Percentiles rank a stretch among this genome's conserved stretches.
Evolutionary conservation across 495 filamentous ascomycete genomes (phyloP).

Genomic region (Xeromyces bisporus): DNA sequence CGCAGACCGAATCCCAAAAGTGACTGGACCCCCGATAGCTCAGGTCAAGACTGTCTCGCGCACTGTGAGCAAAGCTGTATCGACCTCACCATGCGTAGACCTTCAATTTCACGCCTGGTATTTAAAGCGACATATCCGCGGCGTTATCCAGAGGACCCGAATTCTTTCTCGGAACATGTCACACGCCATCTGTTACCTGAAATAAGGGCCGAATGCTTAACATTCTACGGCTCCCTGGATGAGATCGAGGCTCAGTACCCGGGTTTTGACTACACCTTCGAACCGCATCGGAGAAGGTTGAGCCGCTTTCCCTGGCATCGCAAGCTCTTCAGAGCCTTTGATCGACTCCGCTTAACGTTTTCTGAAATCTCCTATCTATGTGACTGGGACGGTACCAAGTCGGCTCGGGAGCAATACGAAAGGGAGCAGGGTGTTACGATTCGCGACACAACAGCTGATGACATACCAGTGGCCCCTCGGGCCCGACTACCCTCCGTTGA

Average conservation of each 20-base stretch:
- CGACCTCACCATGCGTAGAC: constrained; percentile 44
- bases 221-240: constrained; percentile 74
- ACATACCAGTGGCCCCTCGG: constrained; percentile 32
- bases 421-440: constrained; percentile 55
- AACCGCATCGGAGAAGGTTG: constrained; percentile 68
- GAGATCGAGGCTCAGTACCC: constrained; percentile 81
- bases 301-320: constrained; percentile 68
- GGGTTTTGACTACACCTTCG: constrained; percentile 70
- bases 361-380: constrained; percentile 63
- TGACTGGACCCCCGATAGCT: too few species aligned
- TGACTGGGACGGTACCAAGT: constrained; percentile 88
- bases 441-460: constrained; percentile 60
- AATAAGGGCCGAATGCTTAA: constrained; percentile 68
- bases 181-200: constrained; percentile 64
- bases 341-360: constrained; percentile 56
- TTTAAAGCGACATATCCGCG: constrained; percentile 41
- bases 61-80: too few species aligned
- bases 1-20: too few species aligned
- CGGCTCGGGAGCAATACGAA: constrained; percentile 74
- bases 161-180: constrained; percentile 41
- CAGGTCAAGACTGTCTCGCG: too few species aligned
- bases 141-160: constrained; percentile 36
- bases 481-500: constrained; percentile 15
- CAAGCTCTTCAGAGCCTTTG: constrained; percentile 66
- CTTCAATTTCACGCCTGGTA: constrained; percentile 36